Conservation (phyloP, 2,329 filamentous ascomycete species). For the Fulvia fulva region DNA sequence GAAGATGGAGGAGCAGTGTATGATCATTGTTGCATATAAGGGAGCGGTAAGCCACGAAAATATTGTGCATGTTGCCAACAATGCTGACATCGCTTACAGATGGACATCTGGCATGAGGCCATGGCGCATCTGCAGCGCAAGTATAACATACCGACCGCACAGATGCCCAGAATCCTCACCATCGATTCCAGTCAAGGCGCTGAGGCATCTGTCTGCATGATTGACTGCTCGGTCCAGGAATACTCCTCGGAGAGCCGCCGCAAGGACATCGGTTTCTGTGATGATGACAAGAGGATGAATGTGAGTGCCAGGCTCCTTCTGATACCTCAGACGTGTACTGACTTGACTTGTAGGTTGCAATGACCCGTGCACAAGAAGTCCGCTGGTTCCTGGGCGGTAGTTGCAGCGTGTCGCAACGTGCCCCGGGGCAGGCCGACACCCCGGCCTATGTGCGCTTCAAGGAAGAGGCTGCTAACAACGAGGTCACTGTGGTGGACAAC, state of each 20-base stretch:
- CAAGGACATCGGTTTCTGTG: constrained; percentile 5
- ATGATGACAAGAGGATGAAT: constrained; percentile 7
- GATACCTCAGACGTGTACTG: too few relatives aligned
- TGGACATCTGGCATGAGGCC: constrained; percentile 1
- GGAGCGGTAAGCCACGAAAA: constrained; percentile 8
- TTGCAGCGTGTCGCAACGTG: not conserved
- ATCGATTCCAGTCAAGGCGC: constrained; percentile 10
- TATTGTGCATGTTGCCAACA: not conserved
- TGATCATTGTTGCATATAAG: constrained; percentile 19
- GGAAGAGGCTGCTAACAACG: not conserved
- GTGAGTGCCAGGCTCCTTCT: too few relatives aligned
- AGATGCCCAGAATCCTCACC: constrained; percentile 7
- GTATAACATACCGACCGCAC: not conserved
- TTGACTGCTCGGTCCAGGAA: constrained; percentile 9
- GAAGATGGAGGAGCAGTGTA: constrained; percentile 6
- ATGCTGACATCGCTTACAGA: not conserved
- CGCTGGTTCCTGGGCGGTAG: constrained; percentile 20
- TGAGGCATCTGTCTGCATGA: constrained; percentile 7
- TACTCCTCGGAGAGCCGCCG: not conserved
- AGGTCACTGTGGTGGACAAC: not conserved
- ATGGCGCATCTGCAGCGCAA: not conserved
- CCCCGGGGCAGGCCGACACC: not conserved
- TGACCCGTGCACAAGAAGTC: constrained; percentile 22
- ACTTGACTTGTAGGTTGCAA: constrained; percentile 16
- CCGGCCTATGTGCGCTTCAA: not conserved